Evolutionary conservation across 2,329 filamentous ascomycete species (phyloP).

Genomic region (Trichoderma lentiforme): DNA sequence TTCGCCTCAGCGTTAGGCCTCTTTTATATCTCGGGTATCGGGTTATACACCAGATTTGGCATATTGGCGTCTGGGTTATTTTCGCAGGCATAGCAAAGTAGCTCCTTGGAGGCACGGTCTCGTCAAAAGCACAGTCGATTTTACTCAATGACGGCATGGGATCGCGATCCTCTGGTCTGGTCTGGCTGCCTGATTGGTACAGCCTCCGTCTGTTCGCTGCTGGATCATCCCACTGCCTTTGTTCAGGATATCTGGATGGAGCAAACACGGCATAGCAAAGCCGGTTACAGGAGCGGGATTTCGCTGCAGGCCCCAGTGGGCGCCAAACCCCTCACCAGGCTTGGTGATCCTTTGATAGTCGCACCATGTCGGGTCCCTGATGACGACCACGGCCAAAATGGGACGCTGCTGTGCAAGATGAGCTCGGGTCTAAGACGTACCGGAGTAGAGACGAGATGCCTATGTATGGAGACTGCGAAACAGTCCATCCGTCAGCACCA

Average conservation of each 20-base stretch:
- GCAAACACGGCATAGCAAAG: not conserved
- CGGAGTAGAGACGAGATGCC: not conserved
- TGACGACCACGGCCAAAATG: not conserved
- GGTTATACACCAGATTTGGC: not conserved
- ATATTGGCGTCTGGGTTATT: not conserved
- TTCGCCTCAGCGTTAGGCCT: not conserved
- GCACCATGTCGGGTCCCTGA: not conserved
- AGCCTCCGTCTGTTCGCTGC: not conserved
- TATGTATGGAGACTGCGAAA: not conserved
- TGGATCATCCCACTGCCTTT: not conserved
- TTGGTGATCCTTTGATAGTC: not conserved
- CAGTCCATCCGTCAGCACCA: not conserved
- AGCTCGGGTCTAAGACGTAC: not conserved
- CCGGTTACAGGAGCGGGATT: slow-evolving; percentile 5
- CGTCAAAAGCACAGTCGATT: not conserved
- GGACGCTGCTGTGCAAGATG: not conserved
- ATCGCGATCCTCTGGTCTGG: not conserved
- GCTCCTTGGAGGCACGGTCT: not conserved
- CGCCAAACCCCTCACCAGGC: not conserved
- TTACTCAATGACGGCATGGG: not conserved
- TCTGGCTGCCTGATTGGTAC: slow-evolving; percentile 1
- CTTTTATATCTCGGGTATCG: slow-evolving; percentile 1
- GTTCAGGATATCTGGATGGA: not conserved
- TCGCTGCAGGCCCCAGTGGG: not conserved
- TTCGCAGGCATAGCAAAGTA: not conserved